phyloP scores from a whole-genome alignment of 1,284 basidiomycete genomes.

The Neonothopanus nambi region DNA sequence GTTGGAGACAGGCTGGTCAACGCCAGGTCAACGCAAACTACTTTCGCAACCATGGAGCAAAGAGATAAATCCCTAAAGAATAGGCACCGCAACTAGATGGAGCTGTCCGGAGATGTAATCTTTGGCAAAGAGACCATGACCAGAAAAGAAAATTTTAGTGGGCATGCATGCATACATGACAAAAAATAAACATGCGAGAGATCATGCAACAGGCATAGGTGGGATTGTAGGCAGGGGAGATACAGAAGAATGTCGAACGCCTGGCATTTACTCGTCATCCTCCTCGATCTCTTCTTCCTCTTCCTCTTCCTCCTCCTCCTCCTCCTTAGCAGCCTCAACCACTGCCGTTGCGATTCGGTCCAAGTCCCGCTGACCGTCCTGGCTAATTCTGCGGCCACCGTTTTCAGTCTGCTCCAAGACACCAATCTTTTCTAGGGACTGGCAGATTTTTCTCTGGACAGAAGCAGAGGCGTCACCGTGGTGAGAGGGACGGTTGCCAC shows the following conservation, averaged over 20 bases:
- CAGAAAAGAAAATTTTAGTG: no score
- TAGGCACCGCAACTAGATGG: no score
- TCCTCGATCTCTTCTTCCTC: conserved; percentile 81
- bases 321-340: conserved; percentile 84
- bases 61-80: neutral
- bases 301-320: conserved; percentile 86
- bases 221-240: neutral
- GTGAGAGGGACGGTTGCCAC: conserved; percentile 94
- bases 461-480: conserved; percentile 87
- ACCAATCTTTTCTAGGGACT: conserved; percentile 98
- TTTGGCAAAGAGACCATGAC: no score
- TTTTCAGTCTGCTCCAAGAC: conserved; percentile 94
- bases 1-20: no score
- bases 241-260: neutral
- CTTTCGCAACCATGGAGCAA: neutral
- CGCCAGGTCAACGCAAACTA: neutral
- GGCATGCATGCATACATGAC: no score
- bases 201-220: no score
- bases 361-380: conserved; percentile 97
- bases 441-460: conserved; percentile 90
- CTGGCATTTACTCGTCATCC: conserved; percentile 47
- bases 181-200: no score
- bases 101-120: no score
- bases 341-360: conserved; percentile 99
- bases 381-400: conserved; percentile 94